Evolutionary conservation across 331 rosid genomes (phyloP).

Genomic region (Phaseolus coccineus): DNA sequence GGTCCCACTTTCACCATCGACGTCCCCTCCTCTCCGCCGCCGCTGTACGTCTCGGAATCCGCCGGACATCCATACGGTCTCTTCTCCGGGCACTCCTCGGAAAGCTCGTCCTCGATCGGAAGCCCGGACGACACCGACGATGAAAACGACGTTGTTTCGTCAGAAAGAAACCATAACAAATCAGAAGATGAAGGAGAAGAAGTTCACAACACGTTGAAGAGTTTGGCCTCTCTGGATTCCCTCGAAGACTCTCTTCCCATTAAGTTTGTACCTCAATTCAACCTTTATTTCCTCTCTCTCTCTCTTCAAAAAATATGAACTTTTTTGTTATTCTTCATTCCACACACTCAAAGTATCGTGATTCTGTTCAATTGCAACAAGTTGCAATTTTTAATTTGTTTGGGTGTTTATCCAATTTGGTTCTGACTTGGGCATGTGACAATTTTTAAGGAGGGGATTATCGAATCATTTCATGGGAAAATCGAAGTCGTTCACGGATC

Average conservation of each 20-base stretch:
- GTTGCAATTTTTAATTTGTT: too few relatives aligned
- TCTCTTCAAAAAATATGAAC: too few relatives aligned
- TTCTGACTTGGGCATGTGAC: conserved; percentile 9
- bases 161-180: conserved; percentile 33
- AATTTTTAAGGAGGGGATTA: conserved; percentile 63
- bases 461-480: conserved; percentile 75
- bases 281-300: neutral
- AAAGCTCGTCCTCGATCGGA: conserved; percentile 71
- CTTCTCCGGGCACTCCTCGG: conserved; percentile 47
- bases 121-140: conserved; percentile 63
- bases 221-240: conserved; percentile 53
- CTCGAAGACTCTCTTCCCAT: conserved; percentile 76
- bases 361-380: too few relatives aligned
- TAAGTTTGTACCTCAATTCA: conserved; percentile 53
- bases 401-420: neutral
- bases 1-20: conserved; percentile 62
- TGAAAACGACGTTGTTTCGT: conserved; percentile 44
- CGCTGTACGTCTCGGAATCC: conserved; percentile 20
- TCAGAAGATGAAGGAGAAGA: conserved; percentile 46
- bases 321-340: too few relatives aligned
- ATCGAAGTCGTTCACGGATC: conserved; percentile 76
- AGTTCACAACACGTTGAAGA: conserved; percentile 55
- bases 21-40: conserved; percentile 40
- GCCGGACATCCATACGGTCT: neutral
- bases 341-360: too few relatives aligned